These are phyloP conservation scores for Ogataea corticis DNA, from an alignment of 805 yeast genomes.

Conservation along the genomic window DNA sequence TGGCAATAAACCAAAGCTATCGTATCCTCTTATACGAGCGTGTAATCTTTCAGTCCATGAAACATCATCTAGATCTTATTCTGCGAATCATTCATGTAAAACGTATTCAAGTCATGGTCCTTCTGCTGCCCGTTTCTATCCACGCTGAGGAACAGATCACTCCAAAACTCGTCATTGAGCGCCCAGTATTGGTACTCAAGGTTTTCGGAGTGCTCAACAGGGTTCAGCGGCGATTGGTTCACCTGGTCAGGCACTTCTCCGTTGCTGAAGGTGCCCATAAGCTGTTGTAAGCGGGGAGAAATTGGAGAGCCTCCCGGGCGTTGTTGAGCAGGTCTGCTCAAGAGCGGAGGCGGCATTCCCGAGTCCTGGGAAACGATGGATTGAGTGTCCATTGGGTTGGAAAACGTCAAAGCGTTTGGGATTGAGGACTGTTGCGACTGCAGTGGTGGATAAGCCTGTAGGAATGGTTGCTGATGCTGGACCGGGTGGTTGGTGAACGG, in stretches of 20 bases:
- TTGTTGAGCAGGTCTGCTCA: neutral
- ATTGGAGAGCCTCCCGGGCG: slow-evolving; percentile 4
- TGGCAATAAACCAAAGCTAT: too few relatives aligned
- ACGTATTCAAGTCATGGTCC: slow-evolving; percentile 16
- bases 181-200: slow-evolving; percentile 53
- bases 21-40: too few relatives aligned
- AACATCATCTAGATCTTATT: slow-evolving; percentile 10
- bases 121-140: slow-evolving; percentile 17
- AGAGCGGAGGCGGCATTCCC: slow-evolving; percentile 2
- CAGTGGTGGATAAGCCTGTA: neutral
- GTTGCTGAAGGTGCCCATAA: slow-evolving; percentile 7
- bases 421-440: neutral
- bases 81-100: slow-evolving; percentile 17
- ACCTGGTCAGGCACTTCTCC: slow-evolving; percentile 3
- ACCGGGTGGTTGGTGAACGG: slow-evolving; percentile 1
- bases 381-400: neutral
- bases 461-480: neutral
- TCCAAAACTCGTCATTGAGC: slow-evolving; percentile 72
- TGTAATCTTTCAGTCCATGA: too few relatives aligned
- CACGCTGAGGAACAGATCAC: slow-evolving; percentile 44
- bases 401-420: neutral
- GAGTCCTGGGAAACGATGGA: neutral
- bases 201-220: slow-evolving; percentile 28
- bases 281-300: slow-evolving; percentile 8
- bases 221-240: slow-evolving; percentile 3